Conservation (phyloP, 805 yeast species). For the Hanseniaspora thailandica region DNA sequence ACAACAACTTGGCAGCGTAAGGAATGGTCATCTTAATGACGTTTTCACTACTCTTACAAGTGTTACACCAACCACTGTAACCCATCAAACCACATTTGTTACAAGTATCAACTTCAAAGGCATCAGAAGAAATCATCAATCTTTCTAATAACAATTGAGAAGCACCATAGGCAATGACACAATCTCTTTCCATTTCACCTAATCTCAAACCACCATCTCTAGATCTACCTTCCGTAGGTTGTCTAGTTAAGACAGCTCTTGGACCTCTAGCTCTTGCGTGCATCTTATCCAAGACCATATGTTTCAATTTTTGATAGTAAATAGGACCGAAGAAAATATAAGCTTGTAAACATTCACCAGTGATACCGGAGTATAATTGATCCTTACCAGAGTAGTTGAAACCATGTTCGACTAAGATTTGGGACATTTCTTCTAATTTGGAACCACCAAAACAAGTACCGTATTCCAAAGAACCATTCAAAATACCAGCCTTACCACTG, state of each 20-base stretch:
- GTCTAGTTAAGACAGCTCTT: constrained; percentile 92
- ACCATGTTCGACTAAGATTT: constrained; percentile 79
- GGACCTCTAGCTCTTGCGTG: constrained; percentile 99
- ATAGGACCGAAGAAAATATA: constrained; percentile 98
- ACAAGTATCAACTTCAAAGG: constrained; percentile 94
- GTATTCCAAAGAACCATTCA: constrained; percentile 81
- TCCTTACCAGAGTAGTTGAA: constrained; percentile 93
- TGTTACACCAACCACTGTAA: constrained; percentile 94
- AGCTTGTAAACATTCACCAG: constrained; percentile 95
- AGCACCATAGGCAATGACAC: constrained; percentile 98
- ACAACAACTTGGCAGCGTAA: constrained; percentile 92
- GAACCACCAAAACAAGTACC: constrained; percentile 99
- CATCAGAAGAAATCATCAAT: constrained; percentile 92
- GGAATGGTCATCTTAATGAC: constrained; percentile 93
- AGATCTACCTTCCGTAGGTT: constrained; percentile 97
- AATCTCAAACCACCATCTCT: constrained; percentile 97
- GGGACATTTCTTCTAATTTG: constrained; percentile 88
- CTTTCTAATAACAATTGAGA: constrained; percentile 87
- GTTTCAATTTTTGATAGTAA: constrained; percentile 94
- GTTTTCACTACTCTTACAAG: constrained; percentile 78
- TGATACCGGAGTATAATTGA: constrained; percentile 92
- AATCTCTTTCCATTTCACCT: constrained; percentile 99
- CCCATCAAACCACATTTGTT: constrained; percentile 94
- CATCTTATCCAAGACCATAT: constrained; percentile 98
- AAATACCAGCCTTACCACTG: constrained; percentile 94